Conservation (phyloP, 139 green algal species). For the Nannochloris sp. region DNA sequence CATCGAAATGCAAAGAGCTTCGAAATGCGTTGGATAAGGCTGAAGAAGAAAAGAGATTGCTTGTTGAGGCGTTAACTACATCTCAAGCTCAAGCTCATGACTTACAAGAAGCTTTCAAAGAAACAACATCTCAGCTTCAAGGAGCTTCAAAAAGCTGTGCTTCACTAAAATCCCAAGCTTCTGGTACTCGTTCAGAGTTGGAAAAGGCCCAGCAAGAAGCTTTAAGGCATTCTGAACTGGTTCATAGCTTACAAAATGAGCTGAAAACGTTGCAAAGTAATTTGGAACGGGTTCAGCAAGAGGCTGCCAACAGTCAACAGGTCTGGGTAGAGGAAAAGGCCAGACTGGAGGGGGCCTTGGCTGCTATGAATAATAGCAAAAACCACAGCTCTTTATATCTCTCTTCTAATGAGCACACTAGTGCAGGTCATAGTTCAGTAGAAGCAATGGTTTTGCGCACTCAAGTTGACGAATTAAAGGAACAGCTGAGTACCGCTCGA, state of each 20-base stretch:
- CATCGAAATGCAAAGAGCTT: conserved; percentile 1
- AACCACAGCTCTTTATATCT: conserved; percentile 2
- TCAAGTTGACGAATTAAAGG: not conserved
- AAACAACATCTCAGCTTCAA: not conserved
- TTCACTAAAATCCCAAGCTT: not conserved
- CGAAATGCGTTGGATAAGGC: conserved; percentile 9
- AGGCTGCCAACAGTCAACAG: not conserved
- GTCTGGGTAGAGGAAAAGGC: not conserved
- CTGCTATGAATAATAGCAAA: not conserved
- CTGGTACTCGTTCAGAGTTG: not conserved
- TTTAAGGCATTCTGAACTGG: not conserved
- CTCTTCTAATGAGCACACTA: not conserved
- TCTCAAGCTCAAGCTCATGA: not conserved
- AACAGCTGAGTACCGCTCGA: not conserved
- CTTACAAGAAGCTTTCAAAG: conserved; percentile 9
- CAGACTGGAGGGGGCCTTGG: not conserved
- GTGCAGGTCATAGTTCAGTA: not conserved
- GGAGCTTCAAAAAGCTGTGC: not conserved
- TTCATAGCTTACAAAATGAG: not conserved
- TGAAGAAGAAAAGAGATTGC: conserved; percentile 9
- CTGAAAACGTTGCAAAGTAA: conserved; percentile 1
- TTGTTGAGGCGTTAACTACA: not conserved
- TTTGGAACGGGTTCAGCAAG: conserved; percentile 2
- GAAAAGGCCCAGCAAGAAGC: not conserved
- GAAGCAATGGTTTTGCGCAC: not conserved